Base-by-base conservation (phyloP, 768 basidiomycete species). In the Auriculariales sp. region DNA sequence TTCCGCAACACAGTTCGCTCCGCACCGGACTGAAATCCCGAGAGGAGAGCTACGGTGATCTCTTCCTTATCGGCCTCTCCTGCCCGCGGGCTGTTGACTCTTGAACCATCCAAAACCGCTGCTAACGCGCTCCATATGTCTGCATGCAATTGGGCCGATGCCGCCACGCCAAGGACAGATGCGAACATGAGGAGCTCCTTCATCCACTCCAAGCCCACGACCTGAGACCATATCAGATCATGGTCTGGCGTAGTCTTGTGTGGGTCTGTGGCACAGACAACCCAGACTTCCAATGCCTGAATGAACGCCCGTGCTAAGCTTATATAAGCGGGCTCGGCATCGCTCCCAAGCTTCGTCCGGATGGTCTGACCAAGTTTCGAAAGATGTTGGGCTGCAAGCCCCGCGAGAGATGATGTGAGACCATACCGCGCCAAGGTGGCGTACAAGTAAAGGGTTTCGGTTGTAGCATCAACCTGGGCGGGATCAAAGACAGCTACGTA, bases 171-270 rank as follows among this genome's bases (percentile, higher is more conserved):
- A 47, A 51, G 14, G 47, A 34, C 34, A 25, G 31, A 28, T 31
- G 49, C 30, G n/a, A 55, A 27, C 22, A 45, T 66, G n/a, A 73
- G 58, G 6, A 80, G 56, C 28, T 83, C 78, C 0, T 71, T 69
- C 15, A 67, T 70, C 86, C 90, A 94, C 0, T 71, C 77, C 79
- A 83, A 86, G 2, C 76, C 79, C n/a, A 69, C 64, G 9, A 94
- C 68, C 58, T 91, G 88, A 49, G 81, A 87, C 93, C 94, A 98
- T 7, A 84, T 64, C 46, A 97, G 78, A 48, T 87, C 89, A 62
- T 98, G 94, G 6, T 70, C 71, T 0, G 90, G 90, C 2, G 79
- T 83, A 5, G 90, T 93, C 49, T 72, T 70, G 59, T 98, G 94
- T 4, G 94, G 93, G 58, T 98, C 85, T n/a, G 78, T 74, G 0